Evolutionary conservation across 352 stramenopile species (phyloP), one percentile per base, ranked within the genome.

Genomic region (Blastocystis sp.): DNA sequence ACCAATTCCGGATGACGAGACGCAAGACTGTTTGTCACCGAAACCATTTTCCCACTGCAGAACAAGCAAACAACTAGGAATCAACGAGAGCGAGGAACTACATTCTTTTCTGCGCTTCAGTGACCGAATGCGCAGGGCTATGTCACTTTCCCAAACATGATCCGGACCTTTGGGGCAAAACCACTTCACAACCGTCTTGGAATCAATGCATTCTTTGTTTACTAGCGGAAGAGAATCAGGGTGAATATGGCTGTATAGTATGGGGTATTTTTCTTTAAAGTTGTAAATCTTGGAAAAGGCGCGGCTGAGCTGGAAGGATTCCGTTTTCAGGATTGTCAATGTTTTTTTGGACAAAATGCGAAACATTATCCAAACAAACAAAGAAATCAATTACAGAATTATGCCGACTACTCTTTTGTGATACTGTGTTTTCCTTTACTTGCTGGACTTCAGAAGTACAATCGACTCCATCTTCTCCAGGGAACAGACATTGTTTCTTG

Each of bases 61-160:
- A 62, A 80, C 6, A 64, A 26, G 43, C 70, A 80, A 37, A 80
- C 23, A 63, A 80, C 70, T 80, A 63, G 3, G 37, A 6, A 41
- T 80, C 4, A 80, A 5, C 13, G 39, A 41, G 3, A 62, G 64
- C 9, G 15, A 4, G 20, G 7, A 43, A 43, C 11, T 64, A 80
- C 70, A 80, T 23, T 62, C 50, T n/a, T 41, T 41, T 62, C 70
- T 20, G 29, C 70, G 34, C 20, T 80, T 80, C 45, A 47, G 64
- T 6, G 26, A 62, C 3, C 70, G 70, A 63, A 80, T 62, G 9
- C 70, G 11, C 13, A 47, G 43, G n/a, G 39, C 70, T 20, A 80
- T 43, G 20, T 80, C 70, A 64, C 70, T 62, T 61, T 80, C 70
- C 70, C 70, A 80, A 47, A 80, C 70, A 64, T 80, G 70, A 39